Conservation (phyloP, 2,329 filamentous ascomycete genomes). For the Blastomyces silverae region DNA sequence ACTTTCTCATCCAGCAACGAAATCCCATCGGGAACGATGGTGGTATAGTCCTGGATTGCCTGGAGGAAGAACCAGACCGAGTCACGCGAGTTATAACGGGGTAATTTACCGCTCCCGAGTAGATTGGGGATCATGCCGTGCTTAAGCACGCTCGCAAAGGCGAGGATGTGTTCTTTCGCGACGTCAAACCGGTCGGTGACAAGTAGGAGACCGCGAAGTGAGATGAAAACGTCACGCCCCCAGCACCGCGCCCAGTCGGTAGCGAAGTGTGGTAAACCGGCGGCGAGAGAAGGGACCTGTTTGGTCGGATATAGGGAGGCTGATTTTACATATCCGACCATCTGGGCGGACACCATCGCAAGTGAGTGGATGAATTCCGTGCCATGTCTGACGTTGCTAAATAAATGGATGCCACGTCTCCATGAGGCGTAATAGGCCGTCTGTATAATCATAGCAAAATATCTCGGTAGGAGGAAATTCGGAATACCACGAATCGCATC, state of each 20-base stretch:
- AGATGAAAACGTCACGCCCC: slow-evolving; percentile 97
- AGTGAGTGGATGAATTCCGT: slow-evolving; percentile 86
- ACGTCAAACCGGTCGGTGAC: slow-evolving; percentile 83
- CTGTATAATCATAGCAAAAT: slow-evolving; percentile 83
- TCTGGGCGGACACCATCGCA: slow-evolving; percentile 84
- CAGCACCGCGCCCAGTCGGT: slow-evolving; percentile 93
- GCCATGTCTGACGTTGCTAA: slow-evolving; percentile 71
- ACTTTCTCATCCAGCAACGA: slow-evolving; percentile 69
- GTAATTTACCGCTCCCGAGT: slow-evolving; percentile 73
- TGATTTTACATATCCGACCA: slow-evolving; percentile 81
- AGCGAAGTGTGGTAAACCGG: slow-evolving; percentile 88
- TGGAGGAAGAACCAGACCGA: slow-evolving; percentile 98
- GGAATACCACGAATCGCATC: slow-evolving; percentile 79
- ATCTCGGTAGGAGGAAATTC: slow-evolving; percentile 81
- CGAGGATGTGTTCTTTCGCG: slow-evolving; percentile 87
- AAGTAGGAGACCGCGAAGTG: slow-evolving; percentile 81
- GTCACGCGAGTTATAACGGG: slow-evolving; percentile 91
- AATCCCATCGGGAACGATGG: slow-evolving; percentile 69
- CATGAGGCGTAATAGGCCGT: slow-evolving; percentile 81
- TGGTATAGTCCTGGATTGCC: slow-evolving; percentile 86
- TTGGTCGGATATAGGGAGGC: slow-evolving; percentile 85
- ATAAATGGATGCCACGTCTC: slow-evolving; percentile 68
- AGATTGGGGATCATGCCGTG: slow-evolving; percentile 98
- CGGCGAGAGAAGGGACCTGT: slow-evolving; percentile 77
- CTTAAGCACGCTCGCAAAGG: slow-evolving; percentile 93